A percentile compares a stretch with the other conserved stretches of the same genome.
phyloP scores from a whole-genome alignment of 2,329 filamentous ascomycete species.

The Fusarium drepaniforme region DNA sequence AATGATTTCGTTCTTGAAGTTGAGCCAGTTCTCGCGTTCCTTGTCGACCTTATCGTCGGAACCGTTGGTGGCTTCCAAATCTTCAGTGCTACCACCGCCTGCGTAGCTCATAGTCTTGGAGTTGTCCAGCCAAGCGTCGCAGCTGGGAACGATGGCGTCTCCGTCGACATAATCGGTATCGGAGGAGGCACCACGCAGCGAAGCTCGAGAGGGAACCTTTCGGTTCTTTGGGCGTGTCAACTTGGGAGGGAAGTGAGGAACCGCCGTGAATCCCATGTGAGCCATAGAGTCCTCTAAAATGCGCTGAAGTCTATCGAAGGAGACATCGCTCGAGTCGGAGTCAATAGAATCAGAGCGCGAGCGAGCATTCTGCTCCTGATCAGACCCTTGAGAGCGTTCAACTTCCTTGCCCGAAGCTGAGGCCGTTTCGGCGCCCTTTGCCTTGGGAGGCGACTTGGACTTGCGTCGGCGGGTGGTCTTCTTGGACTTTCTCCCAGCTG shows the following conservation, averaged over 20 bases:
- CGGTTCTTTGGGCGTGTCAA: slow-evolving; percentile 57
- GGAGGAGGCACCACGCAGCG: slow-evolving; percentile 71
- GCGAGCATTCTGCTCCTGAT: slow-evolving; percentile 34
- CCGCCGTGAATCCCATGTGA: slow-evolving; percentile 61
- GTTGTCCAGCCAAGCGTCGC: slow-evolving; percentile 89
- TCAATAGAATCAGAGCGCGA: slow-evolving; percentile 67
- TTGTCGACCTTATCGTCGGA: slow-evolving; percentile 66
- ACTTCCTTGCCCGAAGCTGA: slow-evolving; percentile 26
- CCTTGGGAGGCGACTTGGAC: slow-evolving; percentile 53
- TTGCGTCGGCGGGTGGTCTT: slow-evolving; percentile 55
- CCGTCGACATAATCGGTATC: slow-evolving; percentile 88
- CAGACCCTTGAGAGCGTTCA: slow-evolving; percentile 34
- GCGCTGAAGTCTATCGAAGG: slow-evolving; percentile 83
- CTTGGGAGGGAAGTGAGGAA: slow-evolving; percentile 59
- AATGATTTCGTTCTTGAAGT: slow-evolving; percentile 93
- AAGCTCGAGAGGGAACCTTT: slow-evolving; percentile 47
- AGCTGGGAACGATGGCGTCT: slow-evolving; percentile 86
- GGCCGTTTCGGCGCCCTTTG: slow-evolving; percentile 21
- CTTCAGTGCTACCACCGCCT: slow-evolving; percentile 61
- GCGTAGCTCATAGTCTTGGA: slow-evolving; percentile 86
- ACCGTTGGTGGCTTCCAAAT: slow-evolving; percentile 37
- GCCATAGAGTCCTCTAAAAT: slow-evolving; percentile 80
- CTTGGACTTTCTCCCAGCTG: slow-evolving; percentile 61
- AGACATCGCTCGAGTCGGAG: slow-evolving; percentile 77
- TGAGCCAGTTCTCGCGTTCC: slow-evolving; percentile 82